phyloP scores from a whole-genome alignment of 106 monocot genomes.

The Allium cepa region DNA sequence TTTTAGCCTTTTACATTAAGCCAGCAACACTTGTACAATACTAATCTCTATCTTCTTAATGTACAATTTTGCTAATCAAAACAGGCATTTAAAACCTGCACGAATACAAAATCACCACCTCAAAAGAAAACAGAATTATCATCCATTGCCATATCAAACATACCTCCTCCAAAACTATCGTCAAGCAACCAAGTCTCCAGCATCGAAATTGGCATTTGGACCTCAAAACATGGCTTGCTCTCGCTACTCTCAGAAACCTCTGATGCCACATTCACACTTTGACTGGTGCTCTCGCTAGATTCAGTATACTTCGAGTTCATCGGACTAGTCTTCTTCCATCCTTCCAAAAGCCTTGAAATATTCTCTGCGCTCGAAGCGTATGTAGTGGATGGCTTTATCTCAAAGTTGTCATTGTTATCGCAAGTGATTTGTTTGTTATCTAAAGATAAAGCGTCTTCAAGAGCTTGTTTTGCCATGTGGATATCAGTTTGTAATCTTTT shows the following conservation, averaged over 20 bases:
- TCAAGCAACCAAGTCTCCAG: constrained; percentile 19
- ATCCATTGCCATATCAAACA: neutral
- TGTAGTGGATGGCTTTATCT: neutral
- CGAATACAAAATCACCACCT: neutral
- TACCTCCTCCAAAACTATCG: neutral
- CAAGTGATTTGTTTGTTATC: neutral
- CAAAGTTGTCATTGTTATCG: neutral
- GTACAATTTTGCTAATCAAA: neutral
- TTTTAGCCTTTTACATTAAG: too few species aligned
- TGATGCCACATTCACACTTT: neutral
- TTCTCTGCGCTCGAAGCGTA: constrained; percentile 39
- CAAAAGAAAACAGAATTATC: neutral
- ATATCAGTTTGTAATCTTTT: constrained; percentile 18
- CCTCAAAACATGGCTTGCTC: neutral
- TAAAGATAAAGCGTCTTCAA: constrained; percentile 6
- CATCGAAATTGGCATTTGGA: neutral
- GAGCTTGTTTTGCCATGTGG: constrained; percentile 15
- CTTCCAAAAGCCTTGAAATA: constrained; percentile 39
- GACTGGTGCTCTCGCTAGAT: neutral
- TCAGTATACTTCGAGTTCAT: neutral
- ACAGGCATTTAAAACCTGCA: neutral
- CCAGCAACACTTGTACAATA: too few species aligned
- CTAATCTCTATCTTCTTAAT: neutral
- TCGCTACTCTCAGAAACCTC: neutral
- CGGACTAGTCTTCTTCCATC: constrained; percentile 5